These are phyloP conservation scores for Dryas drummondii DNA, from an alignment of 306 rosid genomes.

Conservation along the genomic window DNA sequence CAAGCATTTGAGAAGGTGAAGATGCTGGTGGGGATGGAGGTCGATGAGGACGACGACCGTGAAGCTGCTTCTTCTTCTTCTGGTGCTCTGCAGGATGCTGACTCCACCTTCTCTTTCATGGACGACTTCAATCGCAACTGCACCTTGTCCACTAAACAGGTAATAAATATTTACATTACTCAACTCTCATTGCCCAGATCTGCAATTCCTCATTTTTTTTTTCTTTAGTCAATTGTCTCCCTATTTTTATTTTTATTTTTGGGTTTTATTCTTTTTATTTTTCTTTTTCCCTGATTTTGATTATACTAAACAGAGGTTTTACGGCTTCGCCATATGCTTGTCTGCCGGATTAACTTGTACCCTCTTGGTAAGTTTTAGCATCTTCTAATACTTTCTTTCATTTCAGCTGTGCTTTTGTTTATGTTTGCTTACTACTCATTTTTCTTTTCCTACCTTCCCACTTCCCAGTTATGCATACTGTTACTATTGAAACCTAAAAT, in stretches of 20 bases:
- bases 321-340: conserved; percentile 90
- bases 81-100: conserved; percentile 34
- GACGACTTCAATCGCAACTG: conserved; percentile 88
- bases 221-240: not conserved
- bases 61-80: conserved; percentile 18
- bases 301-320: conserved; percentile 61
- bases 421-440: not conserved
- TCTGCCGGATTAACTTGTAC: conserved; percentile 77
- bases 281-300: not conserved
- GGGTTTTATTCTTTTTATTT: not conserved
- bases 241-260: not conserved
- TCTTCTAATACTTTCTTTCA: not conserved
- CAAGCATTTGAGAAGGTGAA: conserved; percentile 75
- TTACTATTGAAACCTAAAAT: not conserved
- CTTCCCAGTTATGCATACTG: not conserved
- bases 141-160: conserved; percentile 84
- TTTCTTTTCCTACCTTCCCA: not conserved
- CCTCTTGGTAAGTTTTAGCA: conserved; percentile 61
- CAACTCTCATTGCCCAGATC: conserved; percentile 9
- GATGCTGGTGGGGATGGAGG: conserved; percentile 84
- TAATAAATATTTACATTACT: conserved; percentile 1
- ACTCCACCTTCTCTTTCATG: conserved; percentile 41
- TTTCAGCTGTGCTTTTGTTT: not conserved
- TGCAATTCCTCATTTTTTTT: not conserved
- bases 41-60: conserved; percentile 41